Percentiles rank a stretch among this genome's conserved stretches.
Evolutionary conservation across 1,284 basidiomycete genomes (phyloP).

Genomic region (Sphagnurus paluster): DNA sequence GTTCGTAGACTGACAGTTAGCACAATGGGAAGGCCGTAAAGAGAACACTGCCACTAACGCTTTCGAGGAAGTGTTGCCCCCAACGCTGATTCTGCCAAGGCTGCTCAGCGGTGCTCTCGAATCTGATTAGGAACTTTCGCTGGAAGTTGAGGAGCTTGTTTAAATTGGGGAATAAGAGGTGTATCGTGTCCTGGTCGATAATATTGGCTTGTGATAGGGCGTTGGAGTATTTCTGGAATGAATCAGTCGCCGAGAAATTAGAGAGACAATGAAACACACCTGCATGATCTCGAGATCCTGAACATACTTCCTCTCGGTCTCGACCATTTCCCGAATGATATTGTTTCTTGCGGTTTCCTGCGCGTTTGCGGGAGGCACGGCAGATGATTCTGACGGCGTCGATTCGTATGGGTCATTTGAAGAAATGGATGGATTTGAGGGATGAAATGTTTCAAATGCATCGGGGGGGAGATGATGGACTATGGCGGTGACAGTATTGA

Average conservation of each 20-base stretch:
- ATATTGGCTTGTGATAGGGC: constrained; percentile 80
- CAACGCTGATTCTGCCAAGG: constrained; percentile 89
- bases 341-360: constrained; percentile 74
- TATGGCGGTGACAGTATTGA: constrained; percentile 89
- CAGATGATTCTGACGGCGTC: constrained; percentile 43
- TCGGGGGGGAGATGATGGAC: constrained; percentile 80
- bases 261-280: constrained; percentile 45
- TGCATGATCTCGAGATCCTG: constrained; percentile 97
- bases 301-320: constrained; percentile 97
- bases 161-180: constrained; percentile 93
- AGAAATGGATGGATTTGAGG: constrained; percentile 53
- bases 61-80: constrained; percentile 82
- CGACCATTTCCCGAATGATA: constrained; percentile 85
- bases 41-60: constrained; percentile 55
- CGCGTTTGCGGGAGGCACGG: constrained; percentile 47
- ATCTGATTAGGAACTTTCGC: constrained; percentile 91
- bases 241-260: constrained; percentile 7
- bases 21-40: constrained; percentile 37
- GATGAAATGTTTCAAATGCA: constrained; percentile 67
- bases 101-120: constrained; percentile 84
- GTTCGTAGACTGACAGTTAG: constrained; percentile 26
- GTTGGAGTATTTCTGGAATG: constrained; percentile 73
- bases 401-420: constrained; percentile 64
- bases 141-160: constrained; percentile 97
- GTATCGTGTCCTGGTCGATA: constrained; percentile 92